These are phyloP conservation scores for Kwoniella pini DNA, from an alignment of 768 basidiomycete species.

Conservation along the genomic window DNA sequence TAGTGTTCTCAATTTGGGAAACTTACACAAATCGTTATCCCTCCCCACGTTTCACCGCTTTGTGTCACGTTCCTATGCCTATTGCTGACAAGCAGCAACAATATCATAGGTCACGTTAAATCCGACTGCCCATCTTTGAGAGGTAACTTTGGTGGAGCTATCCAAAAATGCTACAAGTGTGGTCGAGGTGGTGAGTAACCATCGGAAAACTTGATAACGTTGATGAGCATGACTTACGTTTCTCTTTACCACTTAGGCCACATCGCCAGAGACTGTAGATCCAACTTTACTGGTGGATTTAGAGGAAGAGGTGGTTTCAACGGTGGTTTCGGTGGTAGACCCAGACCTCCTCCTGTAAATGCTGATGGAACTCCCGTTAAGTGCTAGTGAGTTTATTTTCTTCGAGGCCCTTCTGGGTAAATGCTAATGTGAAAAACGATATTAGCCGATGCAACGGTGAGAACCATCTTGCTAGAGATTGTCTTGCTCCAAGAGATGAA, in stretches of 20 bases:
- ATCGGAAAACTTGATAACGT: too few species aligned
- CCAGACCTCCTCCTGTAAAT: constrained; percentile 29
- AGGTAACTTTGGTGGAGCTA: constrained; percentile 25
- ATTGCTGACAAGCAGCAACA: constrained; percentile 54
- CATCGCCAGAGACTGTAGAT: constrained; percentile 31
- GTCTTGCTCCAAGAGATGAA: constrained; percentile 46
- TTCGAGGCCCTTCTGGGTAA: not conserved
- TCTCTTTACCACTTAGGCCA: constrained; percentile 21
- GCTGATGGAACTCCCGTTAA: constrained; percentile 51
- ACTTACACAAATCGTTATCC: not conserved
- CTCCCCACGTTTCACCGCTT: too few species aligned
- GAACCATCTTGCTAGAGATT: constrained; percentile 52
- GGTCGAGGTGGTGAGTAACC: constrained; percentile 85
- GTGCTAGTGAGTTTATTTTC: constrained; percentile 46
- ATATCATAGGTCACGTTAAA: constrained; percentile 44
- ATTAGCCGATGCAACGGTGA: constrained; percentile 51
- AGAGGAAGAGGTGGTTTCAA: constrained; percentile 40
- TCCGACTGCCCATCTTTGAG: constrained; percentile 45
- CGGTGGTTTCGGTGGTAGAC: constrained; percentile 25
- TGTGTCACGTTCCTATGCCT: too few species aligned
- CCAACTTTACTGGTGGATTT: constrained; percentile 30
- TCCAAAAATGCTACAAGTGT: constrained; percentile 83
- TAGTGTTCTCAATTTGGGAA: constrained; percentile 68
- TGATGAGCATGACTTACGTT: not conserved
- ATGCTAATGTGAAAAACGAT: not conserved